phyloP scores from a whole-genome alignment of 345 rosid genomes.

The Corchorus capsularis region DNA sequence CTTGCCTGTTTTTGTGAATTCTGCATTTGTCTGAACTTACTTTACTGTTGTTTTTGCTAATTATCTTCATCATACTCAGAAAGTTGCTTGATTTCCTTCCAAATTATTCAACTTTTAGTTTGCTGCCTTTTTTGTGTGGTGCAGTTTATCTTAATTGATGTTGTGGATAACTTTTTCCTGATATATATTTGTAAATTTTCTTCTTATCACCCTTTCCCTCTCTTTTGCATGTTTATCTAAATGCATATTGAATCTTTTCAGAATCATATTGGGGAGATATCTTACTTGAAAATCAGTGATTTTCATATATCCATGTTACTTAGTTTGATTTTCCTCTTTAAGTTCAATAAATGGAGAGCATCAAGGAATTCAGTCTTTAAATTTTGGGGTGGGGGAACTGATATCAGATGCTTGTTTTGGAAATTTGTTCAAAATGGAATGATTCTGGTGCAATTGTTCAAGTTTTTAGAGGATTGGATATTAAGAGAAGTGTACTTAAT shows the following conservation, averaged over 20 bases:
- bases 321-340: conserved; percentile 5
- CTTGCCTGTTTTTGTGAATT: conserved; percentile 3
- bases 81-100: background rate
- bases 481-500: background rate
- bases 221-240: background rate
- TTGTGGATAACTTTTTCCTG: background rate
- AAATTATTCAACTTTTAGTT: background rate
- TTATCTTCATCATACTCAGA: background rate
- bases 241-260: background rate
- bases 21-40: background rate
- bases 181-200: background rate
- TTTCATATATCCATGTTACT: background rate
- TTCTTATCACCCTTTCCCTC: background rate
- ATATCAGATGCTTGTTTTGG: background rate
- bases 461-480: background rate
- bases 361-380: background rate
- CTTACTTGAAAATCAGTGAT: background rate
- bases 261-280: background rate
- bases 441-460: conserved; percentile 5
- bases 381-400: background rate
- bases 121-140: background rate
- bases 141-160: background rate
- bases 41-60: background rate
- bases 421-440: background rate
- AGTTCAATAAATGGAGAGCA: background rate